phyloP scores from a whole-genome alignment of 768 basidiomycete species.

The Termitomyces sp. region DNA sequence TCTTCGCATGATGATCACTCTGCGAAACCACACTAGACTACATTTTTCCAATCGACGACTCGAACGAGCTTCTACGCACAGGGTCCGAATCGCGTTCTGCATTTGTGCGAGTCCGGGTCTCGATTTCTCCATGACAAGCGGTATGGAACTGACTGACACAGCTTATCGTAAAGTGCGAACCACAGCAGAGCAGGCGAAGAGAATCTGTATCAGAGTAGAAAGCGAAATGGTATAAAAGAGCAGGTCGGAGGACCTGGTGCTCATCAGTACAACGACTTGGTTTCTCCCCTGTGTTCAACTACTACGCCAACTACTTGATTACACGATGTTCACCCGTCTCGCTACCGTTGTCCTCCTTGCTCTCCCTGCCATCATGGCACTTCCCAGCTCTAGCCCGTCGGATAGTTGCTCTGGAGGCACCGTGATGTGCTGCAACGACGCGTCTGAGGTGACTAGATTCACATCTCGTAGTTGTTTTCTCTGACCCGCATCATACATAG shows the following conservation, averaged over 20 bases:
- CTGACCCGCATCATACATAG: background rate
- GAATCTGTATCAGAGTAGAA: background rate
- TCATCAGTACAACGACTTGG: background rate
- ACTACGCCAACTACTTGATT: background rate
- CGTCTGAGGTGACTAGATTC: background rate
- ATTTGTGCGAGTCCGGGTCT: no score
- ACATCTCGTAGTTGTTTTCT: background rate
- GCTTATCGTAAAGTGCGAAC: background rate
- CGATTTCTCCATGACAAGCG: background rate
- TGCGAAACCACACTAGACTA: no score
- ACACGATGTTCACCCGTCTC: slow-evolving; percentile 1
- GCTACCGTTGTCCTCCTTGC: background rate
- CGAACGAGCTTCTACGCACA: no score
- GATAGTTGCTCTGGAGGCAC: background rate
- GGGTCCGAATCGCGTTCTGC: no score
- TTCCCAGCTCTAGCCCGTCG: background rate
- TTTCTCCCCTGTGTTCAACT: background rate
- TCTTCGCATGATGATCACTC: no score
- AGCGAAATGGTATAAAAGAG: background rate
- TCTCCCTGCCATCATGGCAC: background rate
- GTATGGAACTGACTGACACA: background rate
- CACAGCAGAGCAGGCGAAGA: background rate
- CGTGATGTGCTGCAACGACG: background rate
- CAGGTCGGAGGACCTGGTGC: no score
- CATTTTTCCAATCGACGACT: no score